Base-by-base conservation (phyloP, 805 yeast genomes). In the Maudiozyma serrabonitensis region DNA sequence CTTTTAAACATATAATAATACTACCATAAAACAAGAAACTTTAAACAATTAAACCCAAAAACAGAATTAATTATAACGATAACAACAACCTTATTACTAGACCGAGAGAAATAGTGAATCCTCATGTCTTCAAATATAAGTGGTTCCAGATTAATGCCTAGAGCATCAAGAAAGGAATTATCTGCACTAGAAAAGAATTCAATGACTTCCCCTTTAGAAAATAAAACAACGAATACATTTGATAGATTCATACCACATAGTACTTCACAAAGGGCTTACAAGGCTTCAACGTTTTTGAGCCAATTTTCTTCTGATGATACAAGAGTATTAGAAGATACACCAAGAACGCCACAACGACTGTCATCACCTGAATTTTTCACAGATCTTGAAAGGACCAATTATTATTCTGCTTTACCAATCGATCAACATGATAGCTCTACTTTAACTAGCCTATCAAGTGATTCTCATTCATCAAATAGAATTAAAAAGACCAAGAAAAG, bases 191-290 rank as follows among this genome's bases (percentile, higher is more conserved):
- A 35, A 15, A 35, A 16, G 18, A 35, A 15, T 16, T n/a, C 38
- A 6, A 4, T 35, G 38, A 35, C 16, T 35, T 35, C 18, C 8
- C 38, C 38, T n/a, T 15, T 39, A 16, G 28, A 26, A 45, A 21
- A 21, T 37, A 53, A 49, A 37, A 46, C 44, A 51, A 51, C 57
- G 46, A 52, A 49, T 46, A 50, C 51, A 3, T 34, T 61, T 55
- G 76, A 72, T 52, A 61, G 76, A 46, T 72, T 63, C 51, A 72
- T 73, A 19, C 75, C 76, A 3, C 56, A 61, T 4, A 47, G 45
- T 13, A 56, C 70, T 9, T 70, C 69, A 1, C 63, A 53, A 13
- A 56, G 52, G 15, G 63, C 62, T 0, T 65, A 59, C 50, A 57
- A 56, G 38, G 56, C 48, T 1, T 44, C 41, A 12, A 43, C 59